Conservation (phyloP, 805 yeast species). For the Candida pseudoglaebosa region DNA sequence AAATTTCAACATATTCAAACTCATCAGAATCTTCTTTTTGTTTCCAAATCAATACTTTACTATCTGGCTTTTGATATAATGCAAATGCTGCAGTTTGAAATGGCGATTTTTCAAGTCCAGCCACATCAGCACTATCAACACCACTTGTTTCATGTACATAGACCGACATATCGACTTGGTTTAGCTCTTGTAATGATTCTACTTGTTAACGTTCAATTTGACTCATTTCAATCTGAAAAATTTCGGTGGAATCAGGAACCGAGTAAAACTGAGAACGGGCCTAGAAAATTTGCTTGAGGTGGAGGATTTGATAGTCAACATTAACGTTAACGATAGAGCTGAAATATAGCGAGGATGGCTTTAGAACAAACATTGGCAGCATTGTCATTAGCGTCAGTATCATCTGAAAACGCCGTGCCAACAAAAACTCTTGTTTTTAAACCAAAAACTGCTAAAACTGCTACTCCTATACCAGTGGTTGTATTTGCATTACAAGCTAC, state of each 20-base stretch:
- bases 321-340: background rate
- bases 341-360: slow-evolving; percentile 42
- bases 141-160: slow-evolving; percentile 78
- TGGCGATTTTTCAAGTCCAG: slow-evolving; percentile 68
- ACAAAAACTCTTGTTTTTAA: slow-evolving; percentile 82
- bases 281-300: background rate
- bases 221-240: slow-evolving; percentile 1
- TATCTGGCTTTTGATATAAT: slow-evolving; percentile 46
- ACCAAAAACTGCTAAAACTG: slow-evolving; percentile 85
- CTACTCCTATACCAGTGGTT: slow-evolving; percentile 72
- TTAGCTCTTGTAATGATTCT: no score
- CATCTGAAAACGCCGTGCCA: slow-evolving; percentile 47
- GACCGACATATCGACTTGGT: slow-evolving; percentile 34
- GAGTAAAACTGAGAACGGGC: slow-evolving; percentile 1
- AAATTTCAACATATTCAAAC: slow-evolving; percentile 66
- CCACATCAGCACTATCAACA: slow-evolving; percentile 50
- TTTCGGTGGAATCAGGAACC: background rate
- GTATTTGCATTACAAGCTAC: slow-evolving; percentile 73
- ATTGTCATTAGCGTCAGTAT: slow-evolving; percentile 55
- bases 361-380: slow-evolving; percentile 66
- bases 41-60: slow-evolving; percentile 58
- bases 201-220: no score
- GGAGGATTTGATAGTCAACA: no score
- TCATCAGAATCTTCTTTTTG: slow-evolving; percentile 49
- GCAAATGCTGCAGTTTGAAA: slow-evolving; percentile 85